Evolutionary conservation across 2,329 filamentous ascomycete genomes (phyloP).

Genomic region (Pyricularia sp.): DNA sequence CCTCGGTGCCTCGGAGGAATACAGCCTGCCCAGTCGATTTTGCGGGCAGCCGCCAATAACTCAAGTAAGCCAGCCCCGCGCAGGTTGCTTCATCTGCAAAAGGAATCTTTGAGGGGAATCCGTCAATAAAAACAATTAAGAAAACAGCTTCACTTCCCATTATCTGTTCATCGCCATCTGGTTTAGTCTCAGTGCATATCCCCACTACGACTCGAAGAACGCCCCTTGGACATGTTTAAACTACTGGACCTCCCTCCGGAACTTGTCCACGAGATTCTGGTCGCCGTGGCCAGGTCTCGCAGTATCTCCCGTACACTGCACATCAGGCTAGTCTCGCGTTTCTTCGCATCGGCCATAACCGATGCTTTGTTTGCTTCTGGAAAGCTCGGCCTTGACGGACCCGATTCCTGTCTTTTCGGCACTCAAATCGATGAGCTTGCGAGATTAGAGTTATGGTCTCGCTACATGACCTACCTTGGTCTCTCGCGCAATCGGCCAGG

Average conservation of each 20-base stretch:
- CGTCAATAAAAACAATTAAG: background rate
- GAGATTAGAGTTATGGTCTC: background rate
- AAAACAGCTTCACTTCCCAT: background rate
- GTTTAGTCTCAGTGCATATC: background rate
- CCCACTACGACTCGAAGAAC: background rate
- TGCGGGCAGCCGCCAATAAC: background rate
- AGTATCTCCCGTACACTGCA: background rate
- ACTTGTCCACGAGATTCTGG: background rate
- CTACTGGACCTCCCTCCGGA: background rate
- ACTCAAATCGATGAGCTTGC: background rate
- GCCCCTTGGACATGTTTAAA: background rate
- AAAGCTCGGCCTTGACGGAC: background rate
- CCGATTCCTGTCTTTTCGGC: background rate
- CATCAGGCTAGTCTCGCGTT: background rate
- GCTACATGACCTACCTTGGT: background rate
- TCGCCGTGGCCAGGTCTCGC: background rate
- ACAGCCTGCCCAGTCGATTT: background rate
- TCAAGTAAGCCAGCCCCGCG: background rate
- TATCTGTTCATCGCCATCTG: background rate
- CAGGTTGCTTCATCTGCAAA: background rate
- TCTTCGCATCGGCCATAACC: background rate
- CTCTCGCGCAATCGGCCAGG: background rate
- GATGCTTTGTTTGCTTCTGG: background rate
- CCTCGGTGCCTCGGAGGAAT: too few species aligned
- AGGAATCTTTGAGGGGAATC: background rate